Evolutionary conservation across 495 filamentous ascomycete genomes (phyloP).

Genomic region (Cetradonia linearis): DNA sequence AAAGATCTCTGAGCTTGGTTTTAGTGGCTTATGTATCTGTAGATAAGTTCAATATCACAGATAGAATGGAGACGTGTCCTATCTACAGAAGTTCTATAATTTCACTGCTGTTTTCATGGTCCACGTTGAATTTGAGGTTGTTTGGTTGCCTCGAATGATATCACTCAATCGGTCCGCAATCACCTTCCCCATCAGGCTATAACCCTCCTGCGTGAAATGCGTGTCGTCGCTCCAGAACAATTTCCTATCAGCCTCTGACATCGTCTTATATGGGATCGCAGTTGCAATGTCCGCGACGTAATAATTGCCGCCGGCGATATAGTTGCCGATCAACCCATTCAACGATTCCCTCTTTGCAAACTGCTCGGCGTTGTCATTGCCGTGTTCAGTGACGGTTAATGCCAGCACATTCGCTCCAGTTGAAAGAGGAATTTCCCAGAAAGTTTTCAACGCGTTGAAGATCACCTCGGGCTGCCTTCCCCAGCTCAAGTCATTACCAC

Average conservation of each 20-base stretch:
- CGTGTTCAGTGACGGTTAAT: conserved; percentile 48
- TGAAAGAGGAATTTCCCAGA: conserved; percentile 39
- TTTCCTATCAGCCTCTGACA: conserved; percentile 31
- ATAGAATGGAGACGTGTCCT: not conserved
- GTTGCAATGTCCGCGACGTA: conserved; percentile 44
- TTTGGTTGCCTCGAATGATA: not conserved
- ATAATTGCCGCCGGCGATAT: conserved; percentile 37
- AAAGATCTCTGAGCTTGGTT: not conserved
- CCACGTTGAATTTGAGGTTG: not conserved
- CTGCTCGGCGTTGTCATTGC: conserved; percentile 22
- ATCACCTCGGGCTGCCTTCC: conserved; percentile 28
- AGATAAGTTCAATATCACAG: not conserved
- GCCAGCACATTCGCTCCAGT: conserved; percentile 45
- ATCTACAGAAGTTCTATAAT: not conserved
- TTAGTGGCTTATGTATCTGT: not conserved
- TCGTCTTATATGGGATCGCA: conserved; percentile 42
- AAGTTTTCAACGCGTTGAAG: conserved; percentile 34
- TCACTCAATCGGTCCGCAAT: conserved; percentile 39
- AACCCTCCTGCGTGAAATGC: conserved; percentile 49
- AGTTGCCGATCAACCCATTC: conserved; percentile 42
- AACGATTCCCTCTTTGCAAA: conserved; percentile 33
- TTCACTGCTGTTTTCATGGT: not conserved
- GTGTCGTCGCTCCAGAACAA: conserved; percentile 52
- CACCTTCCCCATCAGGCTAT: conserved; percentile 46
- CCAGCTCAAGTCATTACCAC: conserved; percentile 48